Evolutionary conservation across 352 stramenopile species (phyloP).

Genomic region (Globisporangium abappressorium): DNA sequence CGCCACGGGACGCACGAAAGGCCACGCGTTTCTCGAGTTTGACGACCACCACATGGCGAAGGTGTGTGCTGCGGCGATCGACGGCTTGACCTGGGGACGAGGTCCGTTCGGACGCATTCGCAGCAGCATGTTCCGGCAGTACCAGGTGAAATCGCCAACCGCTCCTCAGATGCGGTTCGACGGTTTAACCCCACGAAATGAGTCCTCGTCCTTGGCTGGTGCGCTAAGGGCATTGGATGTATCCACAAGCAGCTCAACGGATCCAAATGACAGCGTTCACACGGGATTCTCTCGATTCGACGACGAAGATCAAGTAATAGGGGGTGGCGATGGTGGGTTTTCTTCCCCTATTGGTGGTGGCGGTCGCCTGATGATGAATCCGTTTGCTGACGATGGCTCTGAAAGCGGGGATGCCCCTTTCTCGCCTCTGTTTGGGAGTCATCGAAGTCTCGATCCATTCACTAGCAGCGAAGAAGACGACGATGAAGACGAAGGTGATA

Average conservation of each 20-base stretch:
- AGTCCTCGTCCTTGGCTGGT: background rate
- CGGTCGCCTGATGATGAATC: background rate
- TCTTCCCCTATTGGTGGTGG: background rate
- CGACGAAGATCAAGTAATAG: background rate
- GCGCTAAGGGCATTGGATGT: background rate
- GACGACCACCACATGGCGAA: conserved; percentile 63
- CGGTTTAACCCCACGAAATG: background rate
- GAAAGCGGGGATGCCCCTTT: background rate
- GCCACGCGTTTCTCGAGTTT: conserved; percentile 83
- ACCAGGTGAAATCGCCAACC: conserved; percentile 62
- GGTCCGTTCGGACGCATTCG: conserved; percentile 60
- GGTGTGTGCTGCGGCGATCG: conserved; percentile 48
- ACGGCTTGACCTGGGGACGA: conserved; percentile 71
- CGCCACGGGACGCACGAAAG: conserved; percentile 63
- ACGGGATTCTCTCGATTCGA: conserved; percentile 4
- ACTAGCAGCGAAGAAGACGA: conserved; percentile 24
- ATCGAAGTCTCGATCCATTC: conserved; percentile 14
- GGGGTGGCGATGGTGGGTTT: background rate
- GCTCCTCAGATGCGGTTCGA: conserved; percentile 16
- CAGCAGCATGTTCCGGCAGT: conserved; percentile 75
- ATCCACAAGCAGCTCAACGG: conserved; percentile 2
- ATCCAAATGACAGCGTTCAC: conserved; percentile 3
- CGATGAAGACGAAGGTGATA: background rate
- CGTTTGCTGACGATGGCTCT: conserved; percentile 6
- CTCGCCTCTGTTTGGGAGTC: conserved; percentile 1